These are phyloP conservation scores for Epichloe gansuensis DNA, from an alignment of 2,329 filamentous ascomycete genomes.

Conservation along the genomic window DNA sequence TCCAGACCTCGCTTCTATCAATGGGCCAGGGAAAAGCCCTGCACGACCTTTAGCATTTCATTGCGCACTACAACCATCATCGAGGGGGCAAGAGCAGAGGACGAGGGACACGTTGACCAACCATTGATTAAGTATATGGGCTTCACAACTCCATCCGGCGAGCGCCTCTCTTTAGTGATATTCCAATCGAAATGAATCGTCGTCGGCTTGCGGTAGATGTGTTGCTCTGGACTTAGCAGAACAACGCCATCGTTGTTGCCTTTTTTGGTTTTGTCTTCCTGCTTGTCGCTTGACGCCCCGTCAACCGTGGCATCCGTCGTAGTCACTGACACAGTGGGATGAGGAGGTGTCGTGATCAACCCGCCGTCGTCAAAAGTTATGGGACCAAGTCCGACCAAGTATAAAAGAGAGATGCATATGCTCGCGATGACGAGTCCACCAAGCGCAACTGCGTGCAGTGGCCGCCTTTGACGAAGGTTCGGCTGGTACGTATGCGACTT, in stretches of 20 bases:
- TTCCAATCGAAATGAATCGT: conserved; percentile 23
- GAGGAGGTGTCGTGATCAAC: background rate
- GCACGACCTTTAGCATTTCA: background rate
- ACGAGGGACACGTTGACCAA: conserved; percentile 8
- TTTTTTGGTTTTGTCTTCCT: background rate
- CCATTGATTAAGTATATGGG: conserved; percentile 36
- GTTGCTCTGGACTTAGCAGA: conserved; percentile 30
- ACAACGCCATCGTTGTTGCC: conserved; percentile 3
- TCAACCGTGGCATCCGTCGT: background rate
- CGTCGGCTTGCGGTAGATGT: conserved; percentile 23
- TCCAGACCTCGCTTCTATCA: conserved; percentile 31
- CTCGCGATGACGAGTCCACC: background rate
- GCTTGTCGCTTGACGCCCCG: background rate
- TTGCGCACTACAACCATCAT: background rate
- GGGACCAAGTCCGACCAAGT: background rate
- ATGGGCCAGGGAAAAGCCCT: conserved; percentile 29
- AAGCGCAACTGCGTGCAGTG: background rate
- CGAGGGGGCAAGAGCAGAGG: background rate
- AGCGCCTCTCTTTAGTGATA: conserved; percentile 23
- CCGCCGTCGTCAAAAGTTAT: background rate
- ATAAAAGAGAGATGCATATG: background rate
- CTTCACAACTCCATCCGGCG: conserved; percentile 38
- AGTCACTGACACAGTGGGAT: background rate
- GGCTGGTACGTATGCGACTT: background rate
- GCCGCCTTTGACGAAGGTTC: background rate